Base-by-base conservation (phyloP, 1,284 basidiomycete genomes). In the Bondarzewia mesenterica region DNA sequence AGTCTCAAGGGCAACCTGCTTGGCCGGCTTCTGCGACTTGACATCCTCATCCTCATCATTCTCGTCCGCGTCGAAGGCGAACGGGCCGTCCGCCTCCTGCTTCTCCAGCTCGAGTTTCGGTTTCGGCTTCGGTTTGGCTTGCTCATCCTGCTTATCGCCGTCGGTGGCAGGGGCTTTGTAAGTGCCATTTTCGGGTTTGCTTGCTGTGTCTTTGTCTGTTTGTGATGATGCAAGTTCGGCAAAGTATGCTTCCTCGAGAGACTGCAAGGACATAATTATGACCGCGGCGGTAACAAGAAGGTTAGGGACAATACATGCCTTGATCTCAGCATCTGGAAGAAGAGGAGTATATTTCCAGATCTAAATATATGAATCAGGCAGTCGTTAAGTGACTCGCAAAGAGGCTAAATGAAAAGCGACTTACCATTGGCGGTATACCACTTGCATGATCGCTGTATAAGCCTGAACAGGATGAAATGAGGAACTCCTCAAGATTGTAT, bases 371-470 rank as follows among this genome's bases (percentile, higher is more conserved):
- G n/a, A n/a, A n/a, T n/a, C n/a, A n/a, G 21, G 42, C 12, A 29
- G 21, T 21, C n/a, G 37, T 23, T 21, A 43, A 39, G 10, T 8
- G 10, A 39, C 4, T n/a, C 6, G 5, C n/a, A n/a, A n/a, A n/a
- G n/a, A n/a, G n/a, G n/a, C n/a, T n/a, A n/a, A n/a, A n/a, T n/a
- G n/a, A n/a, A n/a, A n/a, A n/a, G n/a, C n/a, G n/a, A 55, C 63
- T 49, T 52, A 84, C 84, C 52, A 83, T 85, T 26, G 84, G 81
- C 38, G 71, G 74, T 44, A 87, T 73, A 2, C 84, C 81, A 60
- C 82, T 85, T 1, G 78, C 60, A 57, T 87, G 85, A 57, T 87
- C 86, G 62, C 82, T 85, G 54, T 86, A 82, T 47, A 87, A 64
- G 4, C 80, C 82, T 83, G 49, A 21, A 27, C 20, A 40, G 21